These are phyloP conservation scores for Austroboletus eburneus DNA, from an alignment of 768 basidiomycete species.

Conservation along the genomic window DNA sequence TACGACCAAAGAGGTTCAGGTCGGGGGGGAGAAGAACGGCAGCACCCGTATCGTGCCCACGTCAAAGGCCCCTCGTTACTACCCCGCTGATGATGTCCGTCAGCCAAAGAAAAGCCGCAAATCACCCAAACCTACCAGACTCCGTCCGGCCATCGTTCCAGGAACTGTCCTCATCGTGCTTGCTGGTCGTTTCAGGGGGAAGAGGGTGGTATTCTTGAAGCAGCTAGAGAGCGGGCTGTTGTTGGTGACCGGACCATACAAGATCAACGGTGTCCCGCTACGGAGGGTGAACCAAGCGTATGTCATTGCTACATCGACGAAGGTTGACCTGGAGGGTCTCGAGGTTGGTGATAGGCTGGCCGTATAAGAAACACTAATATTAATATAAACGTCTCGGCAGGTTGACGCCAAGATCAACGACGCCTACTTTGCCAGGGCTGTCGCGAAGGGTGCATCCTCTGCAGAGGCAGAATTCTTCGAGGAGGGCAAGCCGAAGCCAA, in stretches of 20 bases:
- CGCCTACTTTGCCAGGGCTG: slow-evolving; percentile 84
- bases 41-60: slow-evolving; percentile 83
- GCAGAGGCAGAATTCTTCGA: slow-evolving; percentile 98
- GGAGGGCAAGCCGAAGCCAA: slow-evolving; percentile 87
- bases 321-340: slow-evolving; percentile 72
- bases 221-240: slow-evolving; percentile 89
- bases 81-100: slow-evolving; percentile 92
- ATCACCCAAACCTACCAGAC: slow-evolving; percentile 67
- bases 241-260: slow-evolving; percentile 96
- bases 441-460: slow-evolving; percentile 62
- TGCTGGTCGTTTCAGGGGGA: slow-evolving; percentile 96
- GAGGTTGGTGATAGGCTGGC: slow-evolving; percentile 48
- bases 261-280: slow-evolving; percentile 97
- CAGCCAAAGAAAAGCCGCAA: slow-evolving; percentile 92
- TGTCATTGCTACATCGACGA: slow-evolving; percentile 96
- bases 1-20: slow-evolving; percentile 68
- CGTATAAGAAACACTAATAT: not conserved
- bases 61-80: slow-evolving; percentile 83
- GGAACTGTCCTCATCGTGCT: slow-evolving; percentile 95
- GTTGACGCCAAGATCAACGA: slow-evolving; percentile 90
- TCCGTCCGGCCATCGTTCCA: slow-evolving; percentile 86
- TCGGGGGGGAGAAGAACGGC: slow-evolving; percentile 91
- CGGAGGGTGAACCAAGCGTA: slow-evolving; percentile 98
- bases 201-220: slow-evolving; percentile 98
- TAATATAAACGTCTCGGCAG: slow-evolving; percentile 37